A percentile compares a stretch with the other conserved stretches of the same genome.
Conservation (phyloP, 345 rosid species). For the Cardiospermum halicacabum region DNA sequence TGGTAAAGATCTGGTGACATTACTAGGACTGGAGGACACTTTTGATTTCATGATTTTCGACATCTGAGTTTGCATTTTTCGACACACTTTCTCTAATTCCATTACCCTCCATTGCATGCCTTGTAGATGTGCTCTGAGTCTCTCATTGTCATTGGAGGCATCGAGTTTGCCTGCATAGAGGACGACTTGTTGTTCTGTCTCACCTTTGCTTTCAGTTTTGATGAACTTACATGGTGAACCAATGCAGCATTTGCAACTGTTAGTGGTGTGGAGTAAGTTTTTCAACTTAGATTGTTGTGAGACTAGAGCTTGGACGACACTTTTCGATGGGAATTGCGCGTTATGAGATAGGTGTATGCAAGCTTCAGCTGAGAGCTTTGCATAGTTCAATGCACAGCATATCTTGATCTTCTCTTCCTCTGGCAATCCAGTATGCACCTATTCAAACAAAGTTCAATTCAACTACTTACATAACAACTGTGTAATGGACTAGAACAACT, state of each 20-base stretch:
- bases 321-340: conserved; percentile 50
- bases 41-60: conserved; percentile 62
- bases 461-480: neutral
- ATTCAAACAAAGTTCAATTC: conserved; percentile 8
- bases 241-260: neutral
- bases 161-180: conserved; percentile 48
- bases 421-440: conserved; percentile 72
- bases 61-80: conserved; percentile 81
- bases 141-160: conserved; percentile 35
- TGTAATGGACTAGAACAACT: neutral
- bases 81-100: conserved; percentile 81
- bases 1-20: conserved; percentile 62
- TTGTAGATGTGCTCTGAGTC: conserved; percentile 53
- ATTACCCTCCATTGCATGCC: conserved; percentile 85
- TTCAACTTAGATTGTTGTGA: conserved; percentile 49
- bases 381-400: conserved; percentile 48
- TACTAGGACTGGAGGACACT: conserved; percentile 35
- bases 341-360: conserved; percentile 57
- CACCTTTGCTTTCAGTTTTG: conserved; percentile 15
- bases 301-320: conserved; percentile 31
- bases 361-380: conserved; percentile 61
- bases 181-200: conserved; percentile 31
- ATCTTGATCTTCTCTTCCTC: conserved; percentile 69
- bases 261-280: conserved; percentile 29
- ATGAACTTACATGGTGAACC: conserved; percentile 27